A percentile compares a stretch with the other conserved stretches of the same genome.
Conservation (phyloP, 805 yeast species). For the Cyberlindnera petersonii region DNA sequence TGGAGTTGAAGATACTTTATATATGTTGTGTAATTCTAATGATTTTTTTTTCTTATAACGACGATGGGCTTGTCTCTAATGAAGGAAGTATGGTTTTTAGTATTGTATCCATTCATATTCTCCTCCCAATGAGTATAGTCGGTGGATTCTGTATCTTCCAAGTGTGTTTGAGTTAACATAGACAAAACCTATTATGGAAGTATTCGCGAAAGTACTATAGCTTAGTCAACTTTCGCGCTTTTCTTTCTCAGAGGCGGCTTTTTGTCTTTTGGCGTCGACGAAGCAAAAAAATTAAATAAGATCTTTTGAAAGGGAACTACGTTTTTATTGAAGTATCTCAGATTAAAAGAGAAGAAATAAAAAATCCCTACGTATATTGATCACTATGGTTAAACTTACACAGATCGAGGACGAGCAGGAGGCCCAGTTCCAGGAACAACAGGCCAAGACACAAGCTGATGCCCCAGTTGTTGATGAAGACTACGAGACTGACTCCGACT, state of each 20-base stretch:
- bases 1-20: too few relatives aligned
- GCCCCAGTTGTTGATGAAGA: conserved; percentile 37
- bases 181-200: background rate
- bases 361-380: background rate
- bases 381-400: conserved; percentile 67
- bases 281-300: background rate
- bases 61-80: too few relatives aligned
- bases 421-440: conserved; percentile 29
- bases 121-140: too few relatives aligned
- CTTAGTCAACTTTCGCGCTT: background rate
- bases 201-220: conserved; percentile 1
- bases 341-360: background rate
- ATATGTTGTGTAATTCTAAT: too few relatives aligned
- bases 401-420: conserved; percentile 56
- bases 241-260: conserved; percentile 1
- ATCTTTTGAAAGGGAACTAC: too few relatives aligned
- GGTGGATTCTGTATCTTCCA: background rate
- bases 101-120: too few relatives aligned
- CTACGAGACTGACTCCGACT: conserved; percentile 49
- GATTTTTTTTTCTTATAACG: too few relatives aligned
- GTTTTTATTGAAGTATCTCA: too few relatives aligned
- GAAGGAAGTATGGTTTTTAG: too few relatives aligned
- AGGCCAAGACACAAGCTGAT: conserved; percentile 33
- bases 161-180: background rate
- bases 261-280: background rate